Base-by-base conservation (phyloP, 2,329 filamentous ascomycete genomes). In the Beauveria varroae region DNA sequence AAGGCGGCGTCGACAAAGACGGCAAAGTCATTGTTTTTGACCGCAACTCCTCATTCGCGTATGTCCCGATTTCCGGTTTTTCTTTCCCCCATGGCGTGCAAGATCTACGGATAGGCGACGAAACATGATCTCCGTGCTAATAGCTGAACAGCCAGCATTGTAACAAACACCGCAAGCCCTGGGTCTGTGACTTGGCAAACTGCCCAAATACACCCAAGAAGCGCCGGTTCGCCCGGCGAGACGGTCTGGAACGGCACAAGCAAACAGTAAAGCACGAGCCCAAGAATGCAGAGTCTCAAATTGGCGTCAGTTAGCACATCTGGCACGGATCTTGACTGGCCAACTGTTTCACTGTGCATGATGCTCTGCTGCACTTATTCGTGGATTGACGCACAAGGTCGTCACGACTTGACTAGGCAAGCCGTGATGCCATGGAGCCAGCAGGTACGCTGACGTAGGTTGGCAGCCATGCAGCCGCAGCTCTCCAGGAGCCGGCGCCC, bases 141-240 rank as follows among this genome's bases (percentile, higher is more conserved):
- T 10, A n/a, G 12, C n/a, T 54, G n/a, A 57, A 62, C 64, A 77
- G 75, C 57, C 75, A 77, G 66, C 75, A 77, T 64, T 73, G 74
- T 62, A 76, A 77, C 66, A 77, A 77, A 52, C 75, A 77, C 63
- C 69, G 72, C 28, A 77, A 76, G 63, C 75, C 75, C 18, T 77
- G 73, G 72, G 71, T 72, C 24, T 77, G 75, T 65, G 69, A 72
- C 46, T 60, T 73, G 24, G 69, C 70, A 47, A 72, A 75, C 9
- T 77, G 75, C 44, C 75, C 75, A 14, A 77, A 77, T 46, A 73
- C 73, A 9, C 71, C 72, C 12, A 75, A 76, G 61, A 77, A 76
- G 62, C 73, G 75, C 58, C 71, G 70, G 20, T 77, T 77, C 61
- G 75, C 75, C 12, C 73, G 75, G 56, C 71, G 74, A 61, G 75